phyloP scores from a whole-genome alignment of 2,329 filamentous ascomycete genomes.

The Paraphaeosphaeria minitans region DNA sequence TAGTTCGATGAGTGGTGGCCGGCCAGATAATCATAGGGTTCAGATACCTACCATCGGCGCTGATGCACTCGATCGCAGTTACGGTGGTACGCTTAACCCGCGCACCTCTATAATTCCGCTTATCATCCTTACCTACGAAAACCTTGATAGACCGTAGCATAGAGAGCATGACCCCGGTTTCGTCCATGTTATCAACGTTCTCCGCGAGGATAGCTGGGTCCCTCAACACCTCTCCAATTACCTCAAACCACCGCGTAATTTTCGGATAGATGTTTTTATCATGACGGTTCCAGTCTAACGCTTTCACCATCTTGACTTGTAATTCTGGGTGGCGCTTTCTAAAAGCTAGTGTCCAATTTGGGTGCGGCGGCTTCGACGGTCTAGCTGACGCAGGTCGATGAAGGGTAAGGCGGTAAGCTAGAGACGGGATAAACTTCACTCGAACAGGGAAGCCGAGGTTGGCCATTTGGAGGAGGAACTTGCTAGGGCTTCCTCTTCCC shows the following conservation, averaged over 20 bases:
- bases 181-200: constrained; percentile 24
- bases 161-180: constrained; percentile 12
- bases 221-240: not conserved
- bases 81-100: constrained; percentile 16
- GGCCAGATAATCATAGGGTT: constrained; percentile 19
- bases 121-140: not conserved
- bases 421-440: constrained; percentile 18
- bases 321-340: constrained; percentile 14
- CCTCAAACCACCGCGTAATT: constrained; percentile 10
- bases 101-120: not conserved
- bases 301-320: constrained; percentile 13
- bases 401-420: constrained; percentile 15
- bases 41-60: constrained; percentile 17
- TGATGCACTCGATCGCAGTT: constrained; percentile 19
- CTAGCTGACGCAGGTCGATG: constrained; percentile 5
- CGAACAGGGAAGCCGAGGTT: constrained; percentile 15
- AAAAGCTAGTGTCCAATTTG: constrained; percentile 6
- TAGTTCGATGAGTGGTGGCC: constrained; percentile 17
- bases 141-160: constrained; percentile 1
- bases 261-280: constrained; percentile 21
- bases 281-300: constrained; percentile 21
- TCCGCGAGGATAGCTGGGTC: constrained; percentile 19
- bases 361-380: not conserved
- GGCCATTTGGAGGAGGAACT: constrained; percentile 16
- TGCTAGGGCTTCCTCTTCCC: constrained; percentile 36